Evolutionary conservation across 2,329 filamentous ascomycete species (phyloP).

Genomic region (Botryotinia narcissicola): DNA sequence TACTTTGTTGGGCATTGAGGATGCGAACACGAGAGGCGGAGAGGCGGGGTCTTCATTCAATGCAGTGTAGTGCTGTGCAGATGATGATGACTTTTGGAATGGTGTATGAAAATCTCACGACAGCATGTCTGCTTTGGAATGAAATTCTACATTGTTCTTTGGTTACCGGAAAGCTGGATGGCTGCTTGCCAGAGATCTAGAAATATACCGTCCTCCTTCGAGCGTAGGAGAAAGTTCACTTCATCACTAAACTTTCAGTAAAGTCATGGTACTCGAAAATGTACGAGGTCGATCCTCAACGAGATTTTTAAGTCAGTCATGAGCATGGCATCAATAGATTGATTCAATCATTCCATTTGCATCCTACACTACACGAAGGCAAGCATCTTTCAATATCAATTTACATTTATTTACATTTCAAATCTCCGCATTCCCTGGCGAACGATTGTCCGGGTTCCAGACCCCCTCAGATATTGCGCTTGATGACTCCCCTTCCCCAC

Average conservation of each 20-base stretch:
- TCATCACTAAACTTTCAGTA: not conserved
- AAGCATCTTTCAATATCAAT: not conserved
- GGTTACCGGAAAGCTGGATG: not conserved
- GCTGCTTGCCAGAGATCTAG: not conserved
- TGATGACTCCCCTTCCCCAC: not conserved
- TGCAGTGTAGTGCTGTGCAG: not conserved
- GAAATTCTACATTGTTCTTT: not conserved
- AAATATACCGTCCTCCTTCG: not conserved
- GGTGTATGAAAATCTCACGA: not conserved
- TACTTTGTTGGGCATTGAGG: not conserved
- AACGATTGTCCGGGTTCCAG: not conserved
- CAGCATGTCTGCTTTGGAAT: not conserved
- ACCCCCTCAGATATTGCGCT: not conserved
- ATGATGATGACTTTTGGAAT: not conserved
- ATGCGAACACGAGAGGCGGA: slow-evolving; percentile 12
- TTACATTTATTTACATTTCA: not conserved
- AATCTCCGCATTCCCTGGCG: not conserved
- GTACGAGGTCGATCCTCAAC: not conserved
- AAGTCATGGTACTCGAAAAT: not conserved
- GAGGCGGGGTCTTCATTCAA: slow-evolving; percentile 3
- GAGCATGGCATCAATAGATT: not conserved
- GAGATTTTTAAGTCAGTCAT: not conserved
- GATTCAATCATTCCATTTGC: not conserved
- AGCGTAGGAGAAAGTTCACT: not conserved
- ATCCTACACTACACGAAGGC: not conserved